These are phyloP conservation scores for Kwoniella sp. DNA, from an alignment of 768 basidiomycete genomes.

Conservation along the genomic window DNA sequence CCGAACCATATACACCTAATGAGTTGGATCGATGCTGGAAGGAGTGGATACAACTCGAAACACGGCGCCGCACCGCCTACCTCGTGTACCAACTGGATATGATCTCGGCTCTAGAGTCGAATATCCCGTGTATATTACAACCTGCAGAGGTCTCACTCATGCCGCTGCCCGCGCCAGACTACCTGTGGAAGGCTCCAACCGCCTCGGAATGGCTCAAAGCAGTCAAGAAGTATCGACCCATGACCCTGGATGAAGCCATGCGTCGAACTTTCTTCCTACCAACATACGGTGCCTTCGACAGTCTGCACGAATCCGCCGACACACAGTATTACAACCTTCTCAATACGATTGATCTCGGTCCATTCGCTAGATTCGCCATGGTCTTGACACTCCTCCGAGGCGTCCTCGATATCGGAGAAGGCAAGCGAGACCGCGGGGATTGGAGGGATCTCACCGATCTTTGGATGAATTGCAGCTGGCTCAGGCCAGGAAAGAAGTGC, in stretches of 20 bases:
- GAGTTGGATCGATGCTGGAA: slow-evolving; percentile 49
- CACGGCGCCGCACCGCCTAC: slow-evolving; percentile 47
- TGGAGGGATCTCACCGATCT: slow-evolving; percentile 45
- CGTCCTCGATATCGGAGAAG: slow-evolving; percentile 50
- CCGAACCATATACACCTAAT: slow-evolving; percentile 35
- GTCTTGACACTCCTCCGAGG: slow-evolving; percentile 49
- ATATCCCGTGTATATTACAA: slow-evolving; percentile 41
- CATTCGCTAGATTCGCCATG: slow-evolving; percentile 49
- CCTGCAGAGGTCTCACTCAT: slow-evolving; percentile 44
- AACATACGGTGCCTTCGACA: slow-evolving; percentile 39
- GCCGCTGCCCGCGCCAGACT: slow-evolving; percentile 51
- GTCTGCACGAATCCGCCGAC: slow-evolving; percentile 33
- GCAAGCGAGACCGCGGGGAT: slow-evolving; percentile 44
- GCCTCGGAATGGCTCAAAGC: slow-evolving; percentile 47
- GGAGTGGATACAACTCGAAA: slow-evolving; percentile 51
- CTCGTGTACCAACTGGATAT: slow-evolving; percentile 52
- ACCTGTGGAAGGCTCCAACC: slow-evolving; percentile 49
- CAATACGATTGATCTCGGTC: slow-evolving; percentile 44
- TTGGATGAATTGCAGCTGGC: slow-evolving; percentile 38
- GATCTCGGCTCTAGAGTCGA: slow-evolving; percentile 49
- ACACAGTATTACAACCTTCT: slow-evolving; percentile 39
- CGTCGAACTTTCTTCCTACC: slow-evolving; percentile 42
- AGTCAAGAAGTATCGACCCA: slow-evolving; percentile 35
- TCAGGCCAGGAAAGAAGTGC: slow-evolving; percentile 32
- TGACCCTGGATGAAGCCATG: slow-evolving; percentile 47